phyloP scores from a whole-genome alignment of 106 monocot genomes.

The Acorus calamus region DNA sequence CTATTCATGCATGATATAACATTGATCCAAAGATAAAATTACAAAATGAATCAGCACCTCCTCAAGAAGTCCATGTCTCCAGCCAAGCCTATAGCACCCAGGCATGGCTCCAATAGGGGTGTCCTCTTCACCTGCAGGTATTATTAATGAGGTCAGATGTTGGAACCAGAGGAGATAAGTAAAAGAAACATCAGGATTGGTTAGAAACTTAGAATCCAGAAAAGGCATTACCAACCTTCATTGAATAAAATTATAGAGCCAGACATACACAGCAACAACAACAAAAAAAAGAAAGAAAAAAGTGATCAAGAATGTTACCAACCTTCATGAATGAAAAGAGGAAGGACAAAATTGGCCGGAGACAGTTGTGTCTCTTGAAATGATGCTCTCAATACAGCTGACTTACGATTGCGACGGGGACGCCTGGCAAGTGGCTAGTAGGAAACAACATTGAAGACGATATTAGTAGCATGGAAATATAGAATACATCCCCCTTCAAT shows the following conservation, averaged over 20 bases:
- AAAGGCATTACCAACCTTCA: too few species aligned
- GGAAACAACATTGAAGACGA: neutral
- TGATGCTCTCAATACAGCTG: slow-evolving; percentile 55
- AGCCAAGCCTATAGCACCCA: slow-evolving; percentile 89
- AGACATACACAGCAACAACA: too few species aligned
- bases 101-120: slow-evolving; percentile 98
- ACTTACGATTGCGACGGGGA: slow-evolving; percentile 83
- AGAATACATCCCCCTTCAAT: slow-evolving; percentile 1
- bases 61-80: slow-evolving; percentile 92
- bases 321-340: slow-evolving; percentile 99
- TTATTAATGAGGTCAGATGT: too few species aligned
- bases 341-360: slow-evolving; percentile 84
- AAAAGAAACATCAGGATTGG: too few species aligned
- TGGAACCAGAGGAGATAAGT: too few species aligned
- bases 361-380: slow-evolving; percentile 80
- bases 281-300: slow-evolving; percentile 1
- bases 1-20: too few species aligned
- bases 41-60: slow-evolving; percentile 36
- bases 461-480: neutral
- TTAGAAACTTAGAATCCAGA: too few species aligned
- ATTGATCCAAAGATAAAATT: too few species aligned
- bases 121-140: slow-evolving; percentile 68
- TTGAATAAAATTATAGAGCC: too few species aligned
- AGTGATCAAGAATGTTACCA: neutral
- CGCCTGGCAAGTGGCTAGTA: slow-evolving; percentile 53